Conservation (phyloP, 805 yeast species). For the Blastobotrys peoriensis region DNA sequence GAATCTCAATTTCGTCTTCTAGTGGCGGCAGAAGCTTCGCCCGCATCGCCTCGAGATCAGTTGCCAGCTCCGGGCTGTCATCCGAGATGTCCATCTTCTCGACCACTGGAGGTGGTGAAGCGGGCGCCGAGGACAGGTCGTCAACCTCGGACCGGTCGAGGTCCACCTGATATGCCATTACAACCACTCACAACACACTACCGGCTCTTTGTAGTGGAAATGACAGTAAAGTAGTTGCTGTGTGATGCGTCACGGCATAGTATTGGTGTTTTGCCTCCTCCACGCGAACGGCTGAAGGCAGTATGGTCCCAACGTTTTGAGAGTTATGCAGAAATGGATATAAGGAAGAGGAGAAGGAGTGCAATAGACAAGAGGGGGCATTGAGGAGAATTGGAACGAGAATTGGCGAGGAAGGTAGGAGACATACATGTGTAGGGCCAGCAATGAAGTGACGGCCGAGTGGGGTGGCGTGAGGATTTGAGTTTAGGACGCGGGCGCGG, state of each 20-base stretch:
- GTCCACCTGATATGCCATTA: background rate
- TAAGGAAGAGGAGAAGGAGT: background rate
- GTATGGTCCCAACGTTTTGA: background rate
- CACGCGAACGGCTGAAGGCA: background rate
- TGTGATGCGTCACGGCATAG: too few relatives aligned
- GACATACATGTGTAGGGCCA: too few relatives aligned
- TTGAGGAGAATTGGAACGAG: background rate
- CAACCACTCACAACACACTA: too few relatives aligned
- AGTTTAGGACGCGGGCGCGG: too few relatives aligned
- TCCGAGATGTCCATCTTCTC: background rate
- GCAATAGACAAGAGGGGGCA: background rate
- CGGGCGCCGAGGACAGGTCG: background rate
- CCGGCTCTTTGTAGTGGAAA: too few relatives aligned
- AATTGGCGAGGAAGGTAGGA: background rate
- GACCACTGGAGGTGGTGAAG: background rate
- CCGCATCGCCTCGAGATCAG: conserved; percentile 12
- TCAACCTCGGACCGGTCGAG: background rate
- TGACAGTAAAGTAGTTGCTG: too few relatives aligned
- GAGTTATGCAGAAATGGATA: background rate
- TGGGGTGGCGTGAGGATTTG: too few relatives aligned
- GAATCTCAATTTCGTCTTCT: conserved; percentile 27
- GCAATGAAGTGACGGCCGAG: too few relatives aligned
- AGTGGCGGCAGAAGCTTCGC: conserved; percentile 12
- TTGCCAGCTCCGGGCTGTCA: conserved; percentile 3
- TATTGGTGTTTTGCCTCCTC: background rate